A percentile compares a stretch with the other conserved stretches of the same genome.
These are phyloP conservation scores for Flaveria sonorensis DNA, from an alignment of 129 eudicot genomes.

Conservation along the genomic window DNA sequence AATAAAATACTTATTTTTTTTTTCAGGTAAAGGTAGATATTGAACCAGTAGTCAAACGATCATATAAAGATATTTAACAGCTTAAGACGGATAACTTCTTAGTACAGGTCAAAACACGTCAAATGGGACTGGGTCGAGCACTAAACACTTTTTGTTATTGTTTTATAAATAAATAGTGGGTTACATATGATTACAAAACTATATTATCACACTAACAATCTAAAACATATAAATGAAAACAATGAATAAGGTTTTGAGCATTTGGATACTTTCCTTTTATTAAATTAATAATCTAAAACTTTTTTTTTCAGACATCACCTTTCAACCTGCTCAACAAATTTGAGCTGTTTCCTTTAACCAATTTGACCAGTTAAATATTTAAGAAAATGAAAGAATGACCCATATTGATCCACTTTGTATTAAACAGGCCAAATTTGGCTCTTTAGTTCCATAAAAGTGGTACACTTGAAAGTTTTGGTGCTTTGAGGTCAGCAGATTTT, in stretches of 20 bases:
- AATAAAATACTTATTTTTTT: background rate
- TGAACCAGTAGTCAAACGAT: conserved; percentile 4
- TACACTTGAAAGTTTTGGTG: background rate
- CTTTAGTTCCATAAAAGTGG: background rate
- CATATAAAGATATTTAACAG: background rate
- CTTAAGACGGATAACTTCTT: background rate
- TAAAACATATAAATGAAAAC: background rate
- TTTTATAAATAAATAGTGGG: background rate
- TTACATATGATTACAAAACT: conserved; percentile 1
- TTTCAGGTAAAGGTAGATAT: conserved; percentile 2
- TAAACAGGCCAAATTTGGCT: background rate
- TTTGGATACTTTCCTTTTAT: background rate
- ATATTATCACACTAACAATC: background rate
- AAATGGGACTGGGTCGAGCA: background rate
- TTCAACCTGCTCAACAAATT: background rate
- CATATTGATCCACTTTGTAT: background rate
- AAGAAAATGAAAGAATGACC: background rate
- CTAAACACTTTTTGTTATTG: background rate
- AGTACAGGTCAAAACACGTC: background rate
- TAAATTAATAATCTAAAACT: background rate
- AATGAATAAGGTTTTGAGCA: background rate
- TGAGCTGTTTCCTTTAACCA: background rate
- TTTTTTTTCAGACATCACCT: background rate
- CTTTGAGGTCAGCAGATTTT: background rate
- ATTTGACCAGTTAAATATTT: background rate